Evolutionary conservation across 192 early-diverging fungal species (phyloP).

Genomic region (Entomortierella chlamydospora): DNA sequence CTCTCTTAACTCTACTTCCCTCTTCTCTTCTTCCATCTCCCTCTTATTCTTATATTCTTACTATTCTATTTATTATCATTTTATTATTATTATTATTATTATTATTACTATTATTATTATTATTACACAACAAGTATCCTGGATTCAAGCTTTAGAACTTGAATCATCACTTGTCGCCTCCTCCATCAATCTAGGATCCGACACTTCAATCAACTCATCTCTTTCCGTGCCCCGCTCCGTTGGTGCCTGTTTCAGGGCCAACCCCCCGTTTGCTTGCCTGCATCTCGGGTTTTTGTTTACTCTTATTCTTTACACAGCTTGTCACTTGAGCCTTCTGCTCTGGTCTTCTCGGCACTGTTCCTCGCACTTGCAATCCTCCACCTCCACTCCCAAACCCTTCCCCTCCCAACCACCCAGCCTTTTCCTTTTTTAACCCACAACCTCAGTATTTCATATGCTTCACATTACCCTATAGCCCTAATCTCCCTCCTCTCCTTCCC

Average conservation of each 20-base stretch:
- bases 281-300: slow-evolving; percentile 43
- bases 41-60: too few species aligned
- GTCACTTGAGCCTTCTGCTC: slow-evolving; percentile 39
- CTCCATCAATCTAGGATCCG: slow-evolving; percentile 7
- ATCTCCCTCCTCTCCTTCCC: background rate
- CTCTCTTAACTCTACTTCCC: too few species aligned
- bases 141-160: background rate
- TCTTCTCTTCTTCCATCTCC: background rate
- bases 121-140: too few species aligned
- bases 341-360: slow-evolving; percentile 27
- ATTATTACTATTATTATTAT: background rate
- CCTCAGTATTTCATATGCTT: slow-evolving; percentile 20
- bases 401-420: background rate
- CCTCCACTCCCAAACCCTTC: background rate
- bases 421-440: background rate
- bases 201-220: background rate
- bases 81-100: too few species aligned
- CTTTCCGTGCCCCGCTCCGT: slow-evolving; percentile 8
- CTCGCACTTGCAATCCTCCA: background rate
- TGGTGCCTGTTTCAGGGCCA: slow-evolving; percentile 54
- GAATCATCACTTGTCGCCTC: background rate
- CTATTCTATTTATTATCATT: too few species aligned
- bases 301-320: slow-evolving; percentile 3
- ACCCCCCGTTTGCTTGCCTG: slow-evolving; percentile 41
- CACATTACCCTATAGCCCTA: slow-evolving; percentile 29